Base-by-base conservation (phyloP, 192 early-diverging fungal genomes). In the Coemansia sp. region DNA sequence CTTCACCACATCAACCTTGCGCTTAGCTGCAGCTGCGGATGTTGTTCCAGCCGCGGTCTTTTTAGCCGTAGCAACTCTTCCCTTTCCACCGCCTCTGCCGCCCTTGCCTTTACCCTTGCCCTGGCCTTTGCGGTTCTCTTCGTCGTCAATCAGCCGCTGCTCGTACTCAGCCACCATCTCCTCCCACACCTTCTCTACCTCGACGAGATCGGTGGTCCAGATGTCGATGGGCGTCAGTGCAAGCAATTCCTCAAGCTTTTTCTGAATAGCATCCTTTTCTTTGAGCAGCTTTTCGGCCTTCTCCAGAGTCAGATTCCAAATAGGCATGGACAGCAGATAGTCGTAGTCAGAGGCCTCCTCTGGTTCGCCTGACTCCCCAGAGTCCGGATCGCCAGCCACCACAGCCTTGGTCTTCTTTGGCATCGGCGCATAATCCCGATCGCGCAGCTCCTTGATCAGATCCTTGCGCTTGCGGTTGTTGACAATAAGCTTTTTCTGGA, bases 281-380 rank as follows among this genome's bases (percentile, higher is more conserved):
- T 87, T 88, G 22, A 82, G 83, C 34, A 97, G 80, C 67, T 90
- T 83, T 48, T 94, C 86, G 18, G 93, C 85, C 79, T 94, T 95
- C 63, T 99, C 92, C 56, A 84, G 75, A 10, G 95, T 97, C 67
- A 99, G 84, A 59, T 86, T 94, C 88, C 92, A 94, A 49, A 97
- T 92, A 30, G 92, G 89, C 88, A 97, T 94, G 18, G 82, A 83
- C 64, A 99, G 73, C 28, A 99, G 82, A 66, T 97, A 99, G 69
- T 96, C 93, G 66, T 85, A 97, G 63, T 78, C 81, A 7, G 76
- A 72, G 29, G 63, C 63, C 18, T 61, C 61, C 16, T 64, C 75
- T 8, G 56, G 54, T 25, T 72, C 70, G 16, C 67, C 73, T 0
- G 69, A 71, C 50, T 85, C 64, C 22, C 82, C 82, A 4, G 81